Percentiles rank a stretch among this genome's conserved stretches.
Conservation (phyloP, 1,284 basidiomycete species). For the Exobasidium rhododendri region DNA sequence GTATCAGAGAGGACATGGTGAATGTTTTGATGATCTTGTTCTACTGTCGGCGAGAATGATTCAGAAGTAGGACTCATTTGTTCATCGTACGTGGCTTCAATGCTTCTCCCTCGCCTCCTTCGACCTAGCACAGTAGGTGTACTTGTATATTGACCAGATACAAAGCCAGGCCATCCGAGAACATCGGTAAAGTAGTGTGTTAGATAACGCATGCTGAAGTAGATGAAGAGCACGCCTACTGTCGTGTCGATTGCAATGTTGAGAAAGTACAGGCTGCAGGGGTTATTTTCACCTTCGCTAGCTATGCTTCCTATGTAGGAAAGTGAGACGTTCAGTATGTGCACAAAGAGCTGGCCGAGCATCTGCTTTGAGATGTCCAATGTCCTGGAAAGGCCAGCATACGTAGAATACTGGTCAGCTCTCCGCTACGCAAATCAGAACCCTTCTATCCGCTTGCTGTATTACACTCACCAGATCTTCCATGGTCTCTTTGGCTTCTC, state of each 20-base stretch:
- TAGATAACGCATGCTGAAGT: constrained; percentile 68
- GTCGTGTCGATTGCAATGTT: constrained; percentile 94
- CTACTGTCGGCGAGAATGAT: neutral
- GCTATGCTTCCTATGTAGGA: constrained; percentile 34
- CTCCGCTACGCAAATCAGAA: too few relatives aligned
- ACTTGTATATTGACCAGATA: constrained; percentile 80
- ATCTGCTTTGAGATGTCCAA: constrained; percentile 67
- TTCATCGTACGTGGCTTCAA: neutral
- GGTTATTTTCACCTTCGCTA: constrained; percentile 23
- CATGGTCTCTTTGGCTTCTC: constrained; percentile 82
- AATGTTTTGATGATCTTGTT: neutral
- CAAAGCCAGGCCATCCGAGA: constrained; percentile 70
- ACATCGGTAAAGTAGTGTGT: constrained; percentile 69
- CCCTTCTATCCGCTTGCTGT: too few relatives aligned
- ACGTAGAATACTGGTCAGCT: too few relatives aligned
- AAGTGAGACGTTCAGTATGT: constrained; percentile 71
- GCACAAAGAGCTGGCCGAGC: constrained; percentile 84
- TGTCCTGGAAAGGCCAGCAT: too few relatives aligned
- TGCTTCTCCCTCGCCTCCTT: neutral
- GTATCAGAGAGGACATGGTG: neutral
- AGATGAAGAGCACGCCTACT: constrained; percentile 79
- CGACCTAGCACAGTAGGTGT: constrained; percentile 2
- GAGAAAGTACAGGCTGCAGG: constrained; percentile 69
- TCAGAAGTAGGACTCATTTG: neutral
- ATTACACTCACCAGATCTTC: constrained; percentile 73